These are phyloP conservation scores for Stachybotrys elegans DNA, from an alignment of 2,329 filamentous ascomycete genomes.

Conservation along the genomic window DNA sequence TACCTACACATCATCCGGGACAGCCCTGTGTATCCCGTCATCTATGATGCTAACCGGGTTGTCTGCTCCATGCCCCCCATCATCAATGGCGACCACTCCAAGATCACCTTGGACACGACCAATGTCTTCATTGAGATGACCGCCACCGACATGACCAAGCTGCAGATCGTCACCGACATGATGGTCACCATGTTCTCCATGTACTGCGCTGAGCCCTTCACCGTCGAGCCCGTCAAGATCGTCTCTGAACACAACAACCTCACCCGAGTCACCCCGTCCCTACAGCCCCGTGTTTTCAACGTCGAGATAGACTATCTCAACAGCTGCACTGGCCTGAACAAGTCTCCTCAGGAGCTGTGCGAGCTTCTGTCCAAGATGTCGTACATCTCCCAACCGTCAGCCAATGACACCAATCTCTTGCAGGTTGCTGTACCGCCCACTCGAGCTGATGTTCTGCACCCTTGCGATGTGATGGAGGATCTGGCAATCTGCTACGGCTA, in stretches of 20 bases:
- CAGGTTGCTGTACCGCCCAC: constrained; percentile 84
- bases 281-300: constrained; percentile 69
- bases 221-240: constrained; percentile 89
- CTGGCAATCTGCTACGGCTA: constrained; percentile 95
- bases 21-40: constrained; percentile 89
- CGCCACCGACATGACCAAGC: constrained; percentile 90
- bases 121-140: constrained; percentile 98
- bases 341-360: constrained; percentile 71
- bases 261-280: constrained; percentile 73
- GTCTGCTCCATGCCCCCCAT: constrained; percentile 95
- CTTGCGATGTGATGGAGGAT: constrained; percentile 98
- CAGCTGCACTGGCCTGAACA: constrained; percentile 76
- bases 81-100: constrained; percentile 96
- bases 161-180: constrained; percentile 93
- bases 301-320: constrained; percentile 94
- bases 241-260: constrained; percentile 86
- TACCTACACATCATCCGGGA: constrained; percentile 94
- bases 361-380: constrained; percentile 85
- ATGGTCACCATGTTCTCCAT: constrained; percentile 96
- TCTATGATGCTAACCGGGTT: constrained; percentile 80
- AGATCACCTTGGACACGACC: constrained; percentile 85
- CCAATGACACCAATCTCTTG: constrained; percentile 62
- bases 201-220: constrained; percentile 84
- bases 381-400: constrained; percentile 72
- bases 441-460: constrained; percentile 89